A percentile compares a stretch with the other conserved stretches of the same genome.
Evolutionary conservation across 257 asterid species (phyloP).

Genomic region (Lantana camara): DNA sequence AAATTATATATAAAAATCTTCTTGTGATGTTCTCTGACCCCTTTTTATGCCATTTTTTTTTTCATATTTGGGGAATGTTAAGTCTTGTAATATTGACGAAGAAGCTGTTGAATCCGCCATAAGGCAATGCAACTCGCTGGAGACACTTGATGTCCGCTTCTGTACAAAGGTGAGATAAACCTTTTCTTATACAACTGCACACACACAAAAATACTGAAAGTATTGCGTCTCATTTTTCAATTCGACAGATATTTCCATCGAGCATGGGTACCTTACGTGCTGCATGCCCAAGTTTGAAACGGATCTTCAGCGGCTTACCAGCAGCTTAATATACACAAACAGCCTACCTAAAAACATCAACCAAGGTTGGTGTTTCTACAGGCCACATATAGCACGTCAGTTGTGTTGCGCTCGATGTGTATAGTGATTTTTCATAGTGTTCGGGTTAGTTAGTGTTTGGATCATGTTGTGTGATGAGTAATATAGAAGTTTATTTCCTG

Average conservation of each 20-base stretch:
- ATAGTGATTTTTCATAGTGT: slow-evolving; percentile 21
- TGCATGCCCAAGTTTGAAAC: slow-evolving; percentile 84
- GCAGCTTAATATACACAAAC: slow-evolving; percentile 37
- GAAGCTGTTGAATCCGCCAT: slow-evolving; percentile 82
- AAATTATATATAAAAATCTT: background rate
- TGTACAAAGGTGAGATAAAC: slow-evolving; percentile 70
- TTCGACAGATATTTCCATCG: slow-evolving; percentile 63
- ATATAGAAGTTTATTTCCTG: background rate
- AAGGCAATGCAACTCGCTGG: slow-evolving; percentile 69
- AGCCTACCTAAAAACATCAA: background rate
- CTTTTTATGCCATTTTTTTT: background rate
- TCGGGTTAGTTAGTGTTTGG: slow-evolving; percentile 11
- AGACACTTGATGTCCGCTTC: slow-evolving; percentile 96
- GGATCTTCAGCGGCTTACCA: slow-evolving; percentile 78
- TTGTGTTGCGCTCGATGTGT: slow-evolving; percentile 11
- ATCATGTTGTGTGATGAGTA: background rate
- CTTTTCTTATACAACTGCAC: background rate
- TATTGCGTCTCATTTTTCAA: background rate
- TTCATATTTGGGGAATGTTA: slow-evolving; percentile 19
- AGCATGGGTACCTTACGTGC: slow-evolving; percentile 69
- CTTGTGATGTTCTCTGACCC: slow-evolving; percentile 2
- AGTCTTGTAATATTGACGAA: slow-evolving; percentile 90
- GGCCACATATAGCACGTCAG: background rate
- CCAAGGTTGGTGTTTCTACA: slow-evolving; percentile 1
- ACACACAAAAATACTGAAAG: background rate